Evolutionary conservation across 2,329 filamentous ascomycete species (phyloP), one percentile per base, ranked within the genome.

Genomic region (Phaeosphaeriaceae sp.): DNA sequence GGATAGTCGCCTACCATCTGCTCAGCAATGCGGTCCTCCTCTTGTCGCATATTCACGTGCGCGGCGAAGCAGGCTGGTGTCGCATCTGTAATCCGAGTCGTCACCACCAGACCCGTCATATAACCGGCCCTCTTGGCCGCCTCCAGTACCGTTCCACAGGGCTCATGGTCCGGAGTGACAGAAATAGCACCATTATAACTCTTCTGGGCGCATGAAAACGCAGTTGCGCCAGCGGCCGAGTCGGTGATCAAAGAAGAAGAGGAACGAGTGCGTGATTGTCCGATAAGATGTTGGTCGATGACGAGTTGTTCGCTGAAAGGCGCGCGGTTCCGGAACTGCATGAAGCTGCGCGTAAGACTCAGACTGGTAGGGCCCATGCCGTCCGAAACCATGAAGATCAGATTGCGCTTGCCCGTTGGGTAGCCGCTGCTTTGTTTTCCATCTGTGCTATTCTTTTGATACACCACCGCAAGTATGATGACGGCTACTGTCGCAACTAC

Each of bases 331-430:
- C 87, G 81, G 61, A 87, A 83, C 74, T 99, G 94, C 60, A 89
- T 86, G 77, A 88, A 99, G 68, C 87, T 89, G 48, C 94, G 83
- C 6, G 94, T 96, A 70, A 99, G 75, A 20, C 88, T 89, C 45
- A 99, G 81, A 63, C 90, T 93, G 7, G 94, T 90, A 6, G 94
- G 94, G 0, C 94, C 94, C 94, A 99, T 99, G 67, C 94, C 94
- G 73, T 99, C 94, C 0, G 91, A 96, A 30, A 99, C 93, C 94
- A 99, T 99, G 79, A 99, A 97, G 64, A 99, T 88, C 44, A 99
- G 81, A 74, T 97, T 99, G 46, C 90, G 84, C 80, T 97, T 99
- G 43, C 86, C 84, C 21, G 65, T 74, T 47, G 80, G 65, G 29
- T 61, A 59, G 9, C 70, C 65, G 30, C 63, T 70, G 48, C 59